These are phyloP conservation scores for Parastagonospora avenae DNA, from an alignment of 2,329 filamentous ascomycete genomes.

Conservation along the genomic window DNA sequence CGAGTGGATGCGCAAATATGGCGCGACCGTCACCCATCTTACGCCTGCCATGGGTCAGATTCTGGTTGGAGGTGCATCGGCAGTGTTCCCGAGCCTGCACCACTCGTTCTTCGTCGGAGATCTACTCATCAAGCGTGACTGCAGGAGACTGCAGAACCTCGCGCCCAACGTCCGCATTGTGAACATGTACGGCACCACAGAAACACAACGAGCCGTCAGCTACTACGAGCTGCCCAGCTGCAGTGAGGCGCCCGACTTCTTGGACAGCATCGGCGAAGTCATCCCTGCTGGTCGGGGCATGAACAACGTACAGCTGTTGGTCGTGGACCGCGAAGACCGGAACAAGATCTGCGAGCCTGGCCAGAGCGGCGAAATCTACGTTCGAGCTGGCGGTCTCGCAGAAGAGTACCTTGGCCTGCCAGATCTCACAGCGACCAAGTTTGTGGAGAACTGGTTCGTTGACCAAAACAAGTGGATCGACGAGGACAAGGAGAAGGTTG, in stretches of 20 bases:
- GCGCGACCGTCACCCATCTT: slow-evolving; percentile 80
- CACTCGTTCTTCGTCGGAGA: slow-evolving; percentile 92
- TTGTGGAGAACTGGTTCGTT: slow-evolving; percentile 85
- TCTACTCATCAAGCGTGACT: slow-evolving; percentile 83
- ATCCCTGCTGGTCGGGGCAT: slow-evolving; percentile 87
- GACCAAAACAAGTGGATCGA: slow-evolving; percentile 72
- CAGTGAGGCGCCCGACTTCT: slow-evolving; percentile 65
- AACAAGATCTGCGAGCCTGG: slow-evolving; percentile 77
- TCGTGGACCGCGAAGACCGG: slow-evolving; percentile 72
- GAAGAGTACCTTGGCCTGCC: slow-evolving; percentile 73
- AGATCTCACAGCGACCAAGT: slow-evolving; percentile 73
- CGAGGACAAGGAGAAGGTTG: slow-evolving; percentile 61
- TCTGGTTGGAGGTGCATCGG: slow-evolving; percentile 79
- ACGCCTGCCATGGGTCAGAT: slow-evolving; percentile 98
- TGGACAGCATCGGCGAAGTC: slow-evolving; percentile 72
- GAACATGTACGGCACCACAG: slow-evolving; percentile 89
- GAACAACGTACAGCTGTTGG: slow-evolving; percentile 84
- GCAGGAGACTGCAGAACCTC: slow-evolving; percentile 73
- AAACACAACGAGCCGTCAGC: slow-evolving; percentile 79
- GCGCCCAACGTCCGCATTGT: slow-evolving; percentile 76
- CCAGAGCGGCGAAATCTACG: slow-evolving; percentile 82
- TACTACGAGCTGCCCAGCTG: slow-evolving; percentile 78
- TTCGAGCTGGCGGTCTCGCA: slow-evolving; percentile 81
- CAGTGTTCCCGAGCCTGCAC: slow-evolving; percentile 76
- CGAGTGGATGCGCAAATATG: slow-evolving; percentile 82